Evolutionary conservation across 2,329 filamentous ascomycete genomes (phyloP).

Genomic region (Fusarium sp.): DNA sequence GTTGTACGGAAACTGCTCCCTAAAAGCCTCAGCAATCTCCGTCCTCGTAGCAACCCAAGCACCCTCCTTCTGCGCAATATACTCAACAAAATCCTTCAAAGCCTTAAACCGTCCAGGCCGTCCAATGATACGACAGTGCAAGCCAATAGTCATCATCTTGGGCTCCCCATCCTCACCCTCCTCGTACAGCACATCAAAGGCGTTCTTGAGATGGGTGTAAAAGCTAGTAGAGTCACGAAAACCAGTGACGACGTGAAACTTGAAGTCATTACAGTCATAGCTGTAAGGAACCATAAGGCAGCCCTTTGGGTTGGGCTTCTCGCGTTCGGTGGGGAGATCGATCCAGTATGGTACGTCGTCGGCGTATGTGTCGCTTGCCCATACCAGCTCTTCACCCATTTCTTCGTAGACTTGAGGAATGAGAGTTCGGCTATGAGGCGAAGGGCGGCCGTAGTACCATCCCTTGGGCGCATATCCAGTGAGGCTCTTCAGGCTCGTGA

Average conservation of each 20-base stretch:
- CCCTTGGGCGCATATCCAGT: not conserved
- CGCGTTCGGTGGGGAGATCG: not conserved
- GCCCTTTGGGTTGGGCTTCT: not conserved
- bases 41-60: constrained; percentile 11
- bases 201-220: constrained; percentile 10
- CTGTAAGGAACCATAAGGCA: constrained; percentile 17
- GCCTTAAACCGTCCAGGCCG: not conserved
- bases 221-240: not conserved
- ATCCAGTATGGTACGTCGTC: constrained; percentile 21
- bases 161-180: constrained; percentile 5
- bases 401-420: constrained; percentile 6
- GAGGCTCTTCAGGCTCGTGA: not conserved
- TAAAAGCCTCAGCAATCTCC: not conserved
- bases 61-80: constrained; percentile 5
- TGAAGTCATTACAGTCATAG: constrained; percentile 22
- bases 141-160: constrained; percentile 2
- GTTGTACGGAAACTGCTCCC: not conserved
- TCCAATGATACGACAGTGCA: constrained; percentile 19
- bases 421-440: not conserved
- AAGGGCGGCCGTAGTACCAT: constrained; percentile 18
- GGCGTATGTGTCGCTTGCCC: constrained; percentile 8
- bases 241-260: not conserved
- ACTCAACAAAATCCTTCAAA: constrained; percentile 9
- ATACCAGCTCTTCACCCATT: constrained; percentile 1
- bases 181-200: not conserved